Evolutionary conservation across 495 filamentous ascomycete genomes (phyloP), one percentile per base, ranked within the genome.

Genomic region (Penicillium maclennaniae): DNA sequence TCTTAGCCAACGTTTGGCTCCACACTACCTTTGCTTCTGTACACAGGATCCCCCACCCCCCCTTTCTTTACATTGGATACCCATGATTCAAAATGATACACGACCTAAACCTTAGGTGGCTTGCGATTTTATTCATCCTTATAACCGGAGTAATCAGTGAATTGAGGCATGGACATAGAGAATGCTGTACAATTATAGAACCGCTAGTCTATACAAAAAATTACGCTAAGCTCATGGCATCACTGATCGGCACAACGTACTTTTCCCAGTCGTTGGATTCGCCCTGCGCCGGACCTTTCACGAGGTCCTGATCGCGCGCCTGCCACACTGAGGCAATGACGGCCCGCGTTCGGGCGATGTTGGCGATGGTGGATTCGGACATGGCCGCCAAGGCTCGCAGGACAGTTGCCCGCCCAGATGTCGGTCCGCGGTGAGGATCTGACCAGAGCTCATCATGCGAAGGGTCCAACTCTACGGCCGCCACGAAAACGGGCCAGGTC

Each of bases 401-500:
- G 3, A 76, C 67, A 9, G 72, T 58, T n/a, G 67, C 63, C 27
- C 74, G 63, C 6, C 71, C 71, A 26, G 68, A 69, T 2, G 62
- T 61, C 0, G 56, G 37, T 3, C 56, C 48, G 7, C 48, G 54
- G 19, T 54, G 46, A 1, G 39, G 41, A n/a, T 62, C 61, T 1
- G 49, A 56, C 62, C 67, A 73, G 7, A 73, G 45, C 41, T 74
- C 67, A 43, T 77, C 72, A 14, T 68, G 59, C 3, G 64, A 49
- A 4, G 73, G 72, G 27, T 77, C 69, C 2, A 77, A 61, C 41
- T 77, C 73, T 10, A 75, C 70, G 4, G 71, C 72, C 3, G 71
- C 73, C 41, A 77, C 73, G 50, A 77, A 77, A 1, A 77, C 56
- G n/a, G 73, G 72, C 69, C 71, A 77, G 31, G 70, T 68, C 38